Percentiles rank a stretch among this genome's conserved stretches.
Conservation (phyloP, 495 filamentous ascomycete species). For the Aspergillus nidulans region DNA sequence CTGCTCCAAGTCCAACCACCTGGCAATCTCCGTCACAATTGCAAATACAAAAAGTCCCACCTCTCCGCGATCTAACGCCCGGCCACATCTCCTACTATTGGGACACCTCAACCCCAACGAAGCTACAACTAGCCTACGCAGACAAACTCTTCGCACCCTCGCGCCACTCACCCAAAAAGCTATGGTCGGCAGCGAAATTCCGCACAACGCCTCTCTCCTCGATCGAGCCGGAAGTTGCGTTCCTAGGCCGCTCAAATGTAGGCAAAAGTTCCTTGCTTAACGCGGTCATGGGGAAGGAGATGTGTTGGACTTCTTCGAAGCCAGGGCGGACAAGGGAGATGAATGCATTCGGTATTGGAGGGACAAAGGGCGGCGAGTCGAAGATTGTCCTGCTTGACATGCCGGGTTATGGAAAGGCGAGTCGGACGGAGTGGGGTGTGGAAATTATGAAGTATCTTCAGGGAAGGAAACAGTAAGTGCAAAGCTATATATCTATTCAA, state of each 20-base stretch:
- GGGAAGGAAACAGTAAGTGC: slow-evolving; percentile 58
- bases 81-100: slow-evolving; percentile 50
- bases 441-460: slow-evolving; percentile 83
- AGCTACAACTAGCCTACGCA: slow-evolving; percentile 51
- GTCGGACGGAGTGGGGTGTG: slow-evolving; percentile 70
- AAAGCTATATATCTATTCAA: neutral
- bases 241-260: slow-evolving; percentile 83
- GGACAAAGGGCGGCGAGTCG: slow-evolving; percentile 47
- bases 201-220: slow-evolving; percentile 50
- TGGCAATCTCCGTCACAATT: neutral
- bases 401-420: slow-evolving; percentile 88
- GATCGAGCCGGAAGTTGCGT: slow-evolving; percentile 56
- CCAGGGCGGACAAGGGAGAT: slow-evolving; percentile 77
- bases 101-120: slow-evolving; percentile 52
- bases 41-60: slow-evolving; percentile 8
- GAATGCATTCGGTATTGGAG: slow-evolving; percentile 78
- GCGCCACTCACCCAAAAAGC: slow-evolving; percentile 53
- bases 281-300: slow-evolving; percentile 59
- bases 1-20: slow-evolving; percentile 18
- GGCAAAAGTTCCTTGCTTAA: slow-evolving; percentile 90
- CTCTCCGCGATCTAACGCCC: slow-evolving; percentile 32
- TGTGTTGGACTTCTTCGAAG: slow-evolving; percentile 61
- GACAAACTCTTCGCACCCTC: slow-evolving; percentile 56
- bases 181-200: slow-evolving; percentile 70
- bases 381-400: slow-evolving; percentile 73